Evolutionary conservation across 371 early-diverging fungal species (phyloP).

Genomic region (Umbelopsis sp.): DNA sequence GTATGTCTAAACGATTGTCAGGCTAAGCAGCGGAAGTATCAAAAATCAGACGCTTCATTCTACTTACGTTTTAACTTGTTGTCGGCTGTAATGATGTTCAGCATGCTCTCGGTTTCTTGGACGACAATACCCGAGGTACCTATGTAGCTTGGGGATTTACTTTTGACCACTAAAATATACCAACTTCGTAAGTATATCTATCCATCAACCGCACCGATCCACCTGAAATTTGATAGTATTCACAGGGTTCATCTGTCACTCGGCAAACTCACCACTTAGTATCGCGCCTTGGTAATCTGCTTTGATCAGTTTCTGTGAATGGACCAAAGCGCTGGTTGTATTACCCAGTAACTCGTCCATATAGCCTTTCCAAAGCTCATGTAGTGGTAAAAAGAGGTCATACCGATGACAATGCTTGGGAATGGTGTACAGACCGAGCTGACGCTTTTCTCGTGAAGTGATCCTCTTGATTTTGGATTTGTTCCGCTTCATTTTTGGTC

Average conservation of each 20-base stretch:
- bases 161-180: slow-evolving; percentile 59
- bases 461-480: background rate
- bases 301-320: slow-evolving; percentile 72
- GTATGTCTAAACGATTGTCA: slow-evolving; percentile 55
- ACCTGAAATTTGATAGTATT: background rate
- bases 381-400: slow-evolving; percentile 71
- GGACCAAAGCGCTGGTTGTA: slow-evolving; percentile 34
- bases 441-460: slow-evolving; percentile 58
- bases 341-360: slow-evolving; percentile 65
- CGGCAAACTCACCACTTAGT: slow-evolving; percentile 62
- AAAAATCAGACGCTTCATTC: background rate
- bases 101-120: slow-evolving; percentile 87
- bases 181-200: slow-evolving; percentile 21
- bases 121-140: slow-evolving; percentile 83
- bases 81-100: slow-evolving; percentile 76
- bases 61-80: slow-evolving; percentile 67
- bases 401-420: slow-evolving; percentile 59
- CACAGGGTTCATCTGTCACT: background rate
- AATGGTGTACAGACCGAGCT: slow-evolving; percentile 66
- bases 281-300: slow-evolving; percentile 87
- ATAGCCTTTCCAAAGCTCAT: slow-evolving; percentile 83
- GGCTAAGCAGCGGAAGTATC: background rate
- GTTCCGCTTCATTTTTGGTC: background rate
- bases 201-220: slow-evolving; percentile 8
- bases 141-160: slow-evolving; percentile 82